Conservation (phyloP, 371 early-diverging fungal genomes). For the Parasitella parasitica region DNA sequence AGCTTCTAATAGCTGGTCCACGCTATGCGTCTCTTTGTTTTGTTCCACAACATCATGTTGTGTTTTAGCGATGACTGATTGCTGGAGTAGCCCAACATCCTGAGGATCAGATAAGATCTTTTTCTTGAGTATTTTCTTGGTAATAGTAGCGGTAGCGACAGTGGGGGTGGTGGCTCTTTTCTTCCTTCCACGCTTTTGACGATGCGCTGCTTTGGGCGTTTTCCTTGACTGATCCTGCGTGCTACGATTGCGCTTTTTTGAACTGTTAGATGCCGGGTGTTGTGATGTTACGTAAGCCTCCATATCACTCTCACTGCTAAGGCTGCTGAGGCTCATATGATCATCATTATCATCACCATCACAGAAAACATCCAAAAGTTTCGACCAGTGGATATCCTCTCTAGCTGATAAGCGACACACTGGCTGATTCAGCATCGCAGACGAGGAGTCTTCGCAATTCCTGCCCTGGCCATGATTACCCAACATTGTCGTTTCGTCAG, state of each 20-base stretch:
- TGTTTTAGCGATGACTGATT: neutral
- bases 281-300: neutral
- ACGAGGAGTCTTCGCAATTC: neutral
- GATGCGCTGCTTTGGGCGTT: neutral
- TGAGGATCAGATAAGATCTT: neutral
- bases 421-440: neutral
- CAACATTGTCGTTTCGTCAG: neutral
- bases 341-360: slow-evolving; percentile 7
- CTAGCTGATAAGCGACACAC: neutral
- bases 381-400: slow-evolving; percentile 27
- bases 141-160: no score
- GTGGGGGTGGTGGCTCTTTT: no score
- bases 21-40: neutral
- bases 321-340: neutral
- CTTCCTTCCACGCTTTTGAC: slow-evolving; percentile 21
- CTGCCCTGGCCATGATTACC: neutral
- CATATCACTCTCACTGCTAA: neutral
- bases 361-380: slow-evolving; percentile 19
- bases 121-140: neutral
- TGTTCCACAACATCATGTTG: neutral
- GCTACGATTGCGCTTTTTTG: slow-evolving; percentile 14
- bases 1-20: slow-evolving; percentile 16
- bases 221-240: neutral
- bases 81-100: neutral
- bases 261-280: neutral